Conservation (phyloP, 805 yeast genomes). For the Saccharomycodes ludwigii region DNA sequence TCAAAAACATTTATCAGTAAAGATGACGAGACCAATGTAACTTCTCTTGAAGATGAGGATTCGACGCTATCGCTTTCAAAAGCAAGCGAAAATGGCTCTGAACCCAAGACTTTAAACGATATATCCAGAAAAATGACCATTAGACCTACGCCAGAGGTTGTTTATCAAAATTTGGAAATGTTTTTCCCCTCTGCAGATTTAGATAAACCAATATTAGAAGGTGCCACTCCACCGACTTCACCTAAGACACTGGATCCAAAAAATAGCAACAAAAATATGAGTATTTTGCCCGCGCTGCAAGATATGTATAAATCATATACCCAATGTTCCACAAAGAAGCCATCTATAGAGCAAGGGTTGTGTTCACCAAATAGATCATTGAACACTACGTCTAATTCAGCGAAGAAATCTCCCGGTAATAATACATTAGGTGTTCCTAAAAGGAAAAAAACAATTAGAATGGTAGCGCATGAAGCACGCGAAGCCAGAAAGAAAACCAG, state of each 20-base stretch:
- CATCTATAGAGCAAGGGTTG: too few species aligned
- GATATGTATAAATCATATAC: too few species aligned
- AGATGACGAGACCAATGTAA: not conserved
- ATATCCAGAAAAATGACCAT: constrained; percentile 43
- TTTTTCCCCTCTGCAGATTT: constrained; percentile 88
- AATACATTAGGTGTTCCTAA: constrained; percentile 22
- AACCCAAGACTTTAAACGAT: not conserved
- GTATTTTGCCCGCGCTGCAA: too few species aligned
- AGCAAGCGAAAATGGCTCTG: constrained; percentile 7
- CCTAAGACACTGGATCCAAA: constrained; percentile 20
- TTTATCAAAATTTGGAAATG: constrained; percentile 80
- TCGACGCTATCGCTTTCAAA: not conserved
- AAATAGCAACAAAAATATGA: too few species aligned
- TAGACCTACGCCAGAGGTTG: constrained; percentile 90
- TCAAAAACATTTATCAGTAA: not conserved
- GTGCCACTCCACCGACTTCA: constrained; percentile 46
- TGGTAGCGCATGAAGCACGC: constrained; percentile 85
- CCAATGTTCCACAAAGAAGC: too few species aligned
- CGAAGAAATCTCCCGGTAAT: constrained; percentile 14
- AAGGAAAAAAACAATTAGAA: constrained; percentile 83
- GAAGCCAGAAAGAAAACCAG: constrained; percentile 36
- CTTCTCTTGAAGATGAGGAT: constrained; percentile 1
- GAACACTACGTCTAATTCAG: not conserved
- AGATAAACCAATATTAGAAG: constrained; percentile 82
- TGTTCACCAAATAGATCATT: too few species aligned